These are phyloP conservation scores for Blastobotrys illinoisensis DNA, from an alignment of 1,139 yeast genomes.

Conservation along the genomic window DNA sequence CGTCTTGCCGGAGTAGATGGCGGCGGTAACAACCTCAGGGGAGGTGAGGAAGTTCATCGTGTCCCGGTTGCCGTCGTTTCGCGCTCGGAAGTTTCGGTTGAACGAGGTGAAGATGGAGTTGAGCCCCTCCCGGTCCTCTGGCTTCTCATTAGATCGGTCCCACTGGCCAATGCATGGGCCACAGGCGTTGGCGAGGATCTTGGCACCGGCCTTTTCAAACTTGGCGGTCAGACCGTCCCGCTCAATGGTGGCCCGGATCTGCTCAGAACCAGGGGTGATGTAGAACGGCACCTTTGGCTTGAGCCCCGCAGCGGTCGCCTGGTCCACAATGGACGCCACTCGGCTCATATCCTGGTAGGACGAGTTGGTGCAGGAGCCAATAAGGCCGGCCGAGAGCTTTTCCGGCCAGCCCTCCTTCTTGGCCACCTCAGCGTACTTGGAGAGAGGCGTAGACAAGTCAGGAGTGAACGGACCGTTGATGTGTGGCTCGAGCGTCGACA, in stretches of 20 bases:
- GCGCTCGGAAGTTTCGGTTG: constrained; percentile 93
- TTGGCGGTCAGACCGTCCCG: constrained; percentile 83
- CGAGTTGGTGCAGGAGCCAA: constrained; percentile 97
- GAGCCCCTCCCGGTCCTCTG: constrained; percentile 57
- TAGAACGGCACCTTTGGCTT: constrained; percentile 89
- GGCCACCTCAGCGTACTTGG: constrained; percentile 69
- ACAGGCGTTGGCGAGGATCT: constrained; percentile 93
- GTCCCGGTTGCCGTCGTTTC: constrained; percentile 96
- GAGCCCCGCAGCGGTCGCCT: constrained; percentile 79
- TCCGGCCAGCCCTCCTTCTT: constrained; percentile 75
- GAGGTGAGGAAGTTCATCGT: constrained; percentile 96
- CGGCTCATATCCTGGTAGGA: constrained; percentile 97
- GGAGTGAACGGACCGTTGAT: constrained; percentile 98
- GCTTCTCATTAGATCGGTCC: constrained; percentile 58
- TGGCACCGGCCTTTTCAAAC: constrained; percentile 80
- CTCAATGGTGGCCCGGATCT: constrained; percentile 93
- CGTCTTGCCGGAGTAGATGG: constrained; percentile 89
- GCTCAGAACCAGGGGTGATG: constrained; percentile 98
- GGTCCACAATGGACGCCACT: constrained; percentile 79
- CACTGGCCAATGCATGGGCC: constrained; percentile 99
- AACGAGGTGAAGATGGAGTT: constrained; percentile 93
- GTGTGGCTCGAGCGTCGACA: constrained; percentile 91
- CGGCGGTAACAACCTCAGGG: constrained; percentile 94
- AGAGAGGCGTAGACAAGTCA: constrained; percentile 94
- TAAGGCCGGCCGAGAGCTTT: constrained; percentile 62